Percentiles rank a stretch among this genome's conserved stretches.
Evolutionary conservation across 2,329 filamentous ascomycete genomes (phyloP).

Genomic region (Gnomoniopsis smithogilvyi): DNA sequence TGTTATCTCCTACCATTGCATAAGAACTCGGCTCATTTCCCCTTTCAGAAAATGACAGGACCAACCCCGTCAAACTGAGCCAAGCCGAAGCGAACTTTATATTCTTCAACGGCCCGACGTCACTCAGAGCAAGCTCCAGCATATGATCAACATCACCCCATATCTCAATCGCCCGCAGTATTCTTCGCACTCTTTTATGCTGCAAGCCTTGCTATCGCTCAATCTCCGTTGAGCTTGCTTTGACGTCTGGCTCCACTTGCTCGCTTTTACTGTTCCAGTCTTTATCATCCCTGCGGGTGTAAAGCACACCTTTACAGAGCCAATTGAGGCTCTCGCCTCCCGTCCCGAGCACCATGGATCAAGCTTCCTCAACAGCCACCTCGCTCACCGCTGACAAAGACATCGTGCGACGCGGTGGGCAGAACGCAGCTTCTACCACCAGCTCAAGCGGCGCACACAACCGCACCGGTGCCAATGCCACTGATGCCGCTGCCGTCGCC

Average conservation of each 20-base stretch:
- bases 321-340: conserved; percentile 6
- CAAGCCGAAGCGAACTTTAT: not conserved
- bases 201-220: not conserved
- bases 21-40: too few relatives aligned
- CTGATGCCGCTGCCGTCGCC: conserved; percentile 15
- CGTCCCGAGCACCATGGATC: conserved; percentile 9
- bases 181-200: not conserved
- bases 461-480: conserved; percentile 19
- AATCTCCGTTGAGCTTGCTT: not conserved
- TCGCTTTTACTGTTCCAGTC: not conserved
- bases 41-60: not conserved
- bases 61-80: not conserved
- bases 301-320: not conserved
- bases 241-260: not conserved
- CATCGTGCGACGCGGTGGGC: conserved; percentile 4
- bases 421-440: not conserved
- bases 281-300: not conserved
- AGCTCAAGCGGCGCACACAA: conserved; percentile 9
- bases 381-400: not conserved
- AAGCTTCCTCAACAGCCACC: conserved; percentile 12
- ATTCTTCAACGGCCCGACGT: not conserved
- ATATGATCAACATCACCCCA: not conserved
- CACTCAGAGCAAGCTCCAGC: not conserved
- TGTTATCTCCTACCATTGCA: too few relatives aligned
- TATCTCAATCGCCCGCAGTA: too few relatives aligned